phyloP scores from a whole-genome alignment of 2,329 filamentous ascomycete species.

The Colletotrichum spinosum region DNA sequence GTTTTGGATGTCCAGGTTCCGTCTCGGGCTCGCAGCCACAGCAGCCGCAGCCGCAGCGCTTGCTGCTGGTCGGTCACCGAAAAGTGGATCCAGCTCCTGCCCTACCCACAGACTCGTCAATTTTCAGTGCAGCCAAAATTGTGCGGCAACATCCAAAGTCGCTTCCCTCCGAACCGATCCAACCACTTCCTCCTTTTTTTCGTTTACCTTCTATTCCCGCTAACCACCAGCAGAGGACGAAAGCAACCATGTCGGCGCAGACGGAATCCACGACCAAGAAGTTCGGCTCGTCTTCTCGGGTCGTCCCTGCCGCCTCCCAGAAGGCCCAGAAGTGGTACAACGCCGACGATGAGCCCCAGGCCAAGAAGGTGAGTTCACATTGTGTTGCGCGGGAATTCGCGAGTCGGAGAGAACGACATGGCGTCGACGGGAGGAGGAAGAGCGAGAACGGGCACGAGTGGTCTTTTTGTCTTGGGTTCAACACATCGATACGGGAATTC shows the following conservation, averaged over 20 bases:
- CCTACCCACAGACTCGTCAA: constrained; percentile 43
- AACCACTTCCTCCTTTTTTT: constrained; percentile 36
- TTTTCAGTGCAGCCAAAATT: background rate
- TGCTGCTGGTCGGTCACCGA: constrained; percentile 5
- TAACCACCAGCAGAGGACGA: constrained; percentile 37
- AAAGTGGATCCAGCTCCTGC: background rate
- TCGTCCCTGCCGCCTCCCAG: constrained; percentile 86
- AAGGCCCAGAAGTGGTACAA: constrained; percentile 99
- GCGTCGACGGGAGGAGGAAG: no score
- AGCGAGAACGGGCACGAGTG: constrained; percentile 16
- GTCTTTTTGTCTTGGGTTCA: constrained; percentile 3
- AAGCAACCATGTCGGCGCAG: constrained; percentile 76
- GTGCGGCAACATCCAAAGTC: constrained; percentile 10
- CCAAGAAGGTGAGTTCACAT: constrained; percentile 88
- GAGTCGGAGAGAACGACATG: background rate
- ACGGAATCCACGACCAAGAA: constrained; percentile 83
- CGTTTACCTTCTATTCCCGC: constrained; percentile 41
- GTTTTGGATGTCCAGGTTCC: no score
- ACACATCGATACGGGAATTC: constrained; percentile 7
- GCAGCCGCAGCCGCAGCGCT: no score
- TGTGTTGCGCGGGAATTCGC: constrained; percentile 33
- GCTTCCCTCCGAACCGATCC: constrained; percentile 30
- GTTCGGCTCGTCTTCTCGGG: constrained; percentile 96
- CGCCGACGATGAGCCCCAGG: constrained; percentile 87
- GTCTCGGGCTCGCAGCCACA: no score